A percentile compares a stretch with the other conserved stretches of the same genome.
Evolutionary conservation across 768 basidiomycete genomes (phyloP).

Genomic region (Mrakia blollopis): DNA sequence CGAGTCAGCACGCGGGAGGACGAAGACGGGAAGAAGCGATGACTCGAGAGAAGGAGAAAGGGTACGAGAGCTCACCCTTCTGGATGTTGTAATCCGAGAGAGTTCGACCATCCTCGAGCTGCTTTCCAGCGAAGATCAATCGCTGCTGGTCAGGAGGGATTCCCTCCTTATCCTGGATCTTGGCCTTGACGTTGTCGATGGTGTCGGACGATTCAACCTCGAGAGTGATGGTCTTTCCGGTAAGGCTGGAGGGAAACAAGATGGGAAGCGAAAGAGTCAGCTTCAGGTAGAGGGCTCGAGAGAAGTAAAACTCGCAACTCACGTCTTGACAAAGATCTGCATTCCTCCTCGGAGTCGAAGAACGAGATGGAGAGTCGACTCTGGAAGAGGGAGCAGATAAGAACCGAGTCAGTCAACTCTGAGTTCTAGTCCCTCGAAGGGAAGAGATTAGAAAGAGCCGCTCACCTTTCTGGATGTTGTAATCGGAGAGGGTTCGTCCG

Average conservation of each 20-base stretch:
- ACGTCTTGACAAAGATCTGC: conserved; percentile 49
- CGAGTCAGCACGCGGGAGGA: background rate
- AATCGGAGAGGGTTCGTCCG: conserved; percentile 82
- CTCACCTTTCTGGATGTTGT: conserved; percentile 78
- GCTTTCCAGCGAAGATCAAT: conserved; percentile 87
- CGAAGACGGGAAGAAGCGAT: too few relatives aligned
- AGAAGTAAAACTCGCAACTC: background rate
- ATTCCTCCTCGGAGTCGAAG: conserved; percentile 83
- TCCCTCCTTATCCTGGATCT: conserved; percentile 46
- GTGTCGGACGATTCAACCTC: conserved; percentile 51
- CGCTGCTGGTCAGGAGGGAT: conserved; percentile 91
- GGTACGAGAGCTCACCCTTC: conserved; percentile 67
- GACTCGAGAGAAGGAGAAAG: conserved; percentile 36
- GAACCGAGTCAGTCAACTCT: background rate
- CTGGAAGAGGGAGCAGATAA: conserved; percentile 32
- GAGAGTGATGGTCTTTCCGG: conserved; percentile 46
- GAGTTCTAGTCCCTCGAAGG: background rate
- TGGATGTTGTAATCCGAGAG: conserved; percentile 83
- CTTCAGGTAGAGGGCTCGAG: background rate
- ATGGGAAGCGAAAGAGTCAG: background rate
- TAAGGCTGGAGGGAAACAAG: conserved; percentile 32
- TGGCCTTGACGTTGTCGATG: conserved; percentile 50
- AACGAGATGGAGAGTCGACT: conserved; percentile 51
- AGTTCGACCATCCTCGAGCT: conserved; percentile 88
- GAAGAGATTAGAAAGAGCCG: conserved; percentile 51